Evolutionary conservation across 345 rosid genomes (phyloP).

Genomic region (Cardamine chenopodiifolia): DNA sequence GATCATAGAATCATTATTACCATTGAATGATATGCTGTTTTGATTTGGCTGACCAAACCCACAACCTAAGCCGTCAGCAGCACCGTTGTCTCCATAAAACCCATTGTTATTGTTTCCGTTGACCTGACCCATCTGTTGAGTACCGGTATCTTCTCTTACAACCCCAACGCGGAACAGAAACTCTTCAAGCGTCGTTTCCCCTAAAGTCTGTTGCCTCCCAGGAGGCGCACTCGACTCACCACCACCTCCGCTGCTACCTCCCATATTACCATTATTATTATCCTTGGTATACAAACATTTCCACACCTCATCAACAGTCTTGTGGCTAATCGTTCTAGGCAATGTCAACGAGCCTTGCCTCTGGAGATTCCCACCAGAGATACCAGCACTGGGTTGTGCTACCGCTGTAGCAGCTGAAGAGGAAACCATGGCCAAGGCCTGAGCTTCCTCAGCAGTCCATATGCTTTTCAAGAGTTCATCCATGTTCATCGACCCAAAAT

Average conservation of each 20-base stretch:
- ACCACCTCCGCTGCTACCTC: constrained; percentile 42
- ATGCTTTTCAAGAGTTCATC: constrained; percentile 87
- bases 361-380: constrained; percentile 66
- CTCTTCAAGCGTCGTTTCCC: constrained; percentile 93
- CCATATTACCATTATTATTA: constrained; percentile 38
- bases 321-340: constrained; percentile 90
- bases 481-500: constrained; percentile 97
- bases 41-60: constrained; percentile 64
- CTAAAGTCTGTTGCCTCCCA: constrained; percentile 63
- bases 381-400: constrained; percentile 39
- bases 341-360: constrained; percentile 93
- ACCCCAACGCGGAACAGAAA: constrained; percentile 84
- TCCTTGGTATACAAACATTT: constrained; percentile 67
- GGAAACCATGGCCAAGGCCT: constrained; percentile 47
- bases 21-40: constrained; percentile 49
- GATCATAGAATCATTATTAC: constrained; percentile 40
- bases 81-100: constrained; percentile 49
- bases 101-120: constrained; percentile 44
- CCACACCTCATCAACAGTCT: constrained; percentile 98
- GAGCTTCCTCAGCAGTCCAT: constrained; percentile 91
- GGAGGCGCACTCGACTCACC: constrained; percentile 49
- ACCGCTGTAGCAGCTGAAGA: constrained; percentile 40
- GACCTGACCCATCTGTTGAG: constrained; percentile 48
- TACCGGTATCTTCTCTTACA: constrained; percentile 67
- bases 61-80: constrained; percentile 50